Percentiles rank a stretch among this genome's conserved stretches.
phyloP scores from a whole-genome alignment of 176 grass and related monocot species.

The Carex kokanica region DNA sequence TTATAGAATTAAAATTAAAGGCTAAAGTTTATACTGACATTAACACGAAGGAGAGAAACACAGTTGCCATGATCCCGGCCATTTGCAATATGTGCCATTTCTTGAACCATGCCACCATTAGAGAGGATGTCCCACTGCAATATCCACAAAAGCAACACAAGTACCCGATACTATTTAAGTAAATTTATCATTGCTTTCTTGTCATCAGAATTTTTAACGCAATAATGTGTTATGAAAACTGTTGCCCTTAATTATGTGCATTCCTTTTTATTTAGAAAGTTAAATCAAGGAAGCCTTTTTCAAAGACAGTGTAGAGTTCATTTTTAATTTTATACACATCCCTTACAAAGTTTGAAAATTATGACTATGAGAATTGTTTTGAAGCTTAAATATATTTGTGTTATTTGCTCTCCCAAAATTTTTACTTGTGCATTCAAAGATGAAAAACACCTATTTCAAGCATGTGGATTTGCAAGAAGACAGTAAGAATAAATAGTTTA shows the following conservation, averaged over 20 bases:
- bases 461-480: not conserved
- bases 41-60: conserved; percentile 88
- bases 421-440: not conserved
- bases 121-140: conserved; percentile 98
- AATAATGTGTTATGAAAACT: not conserved
- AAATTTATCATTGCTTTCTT: not conserved
- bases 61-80: conserved; percentile 93
- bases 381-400: too few species aligned
- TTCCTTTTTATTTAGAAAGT: not conserved
- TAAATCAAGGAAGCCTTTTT: not conserved
- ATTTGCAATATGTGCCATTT: conserved; percentile 99
- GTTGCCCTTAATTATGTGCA: not conserved
- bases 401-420: not conserved
- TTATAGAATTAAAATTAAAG: not conserved
- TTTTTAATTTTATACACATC: not conserved
- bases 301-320: not conserved
- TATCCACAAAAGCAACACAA: not conserved
- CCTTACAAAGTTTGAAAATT: not conserved
- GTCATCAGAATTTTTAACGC: not conserved
- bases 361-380: not conserved
- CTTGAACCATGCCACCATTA: conserved; percentile 89
- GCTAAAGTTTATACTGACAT: conserved; percentile 36
- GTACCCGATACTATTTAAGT: not conserved
- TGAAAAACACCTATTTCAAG: not conserved
- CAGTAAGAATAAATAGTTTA: not conserved